phyloP scores from a whole-genome alignment of 2,329 filamentous ascomycete species.

The Paracoccidioides brasiliensis region DNA sequence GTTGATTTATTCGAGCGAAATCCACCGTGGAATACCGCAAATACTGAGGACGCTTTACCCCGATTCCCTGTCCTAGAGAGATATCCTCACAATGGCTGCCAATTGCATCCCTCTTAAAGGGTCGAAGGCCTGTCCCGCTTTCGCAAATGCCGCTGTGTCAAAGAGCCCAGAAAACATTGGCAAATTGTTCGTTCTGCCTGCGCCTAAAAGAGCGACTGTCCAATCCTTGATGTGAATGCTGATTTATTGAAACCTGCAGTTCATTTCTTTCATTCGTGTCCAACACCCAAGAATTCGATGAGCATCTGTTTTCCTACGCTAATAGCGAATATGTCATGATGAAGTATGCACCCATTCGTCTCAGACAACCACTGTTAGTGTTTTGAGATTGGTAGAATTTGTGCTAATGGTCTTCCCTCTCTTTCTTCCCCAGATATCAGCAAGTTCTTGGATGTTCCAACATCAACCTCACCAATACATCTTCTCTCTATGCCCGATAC shows the following conservation, averaged over 20 bases:
- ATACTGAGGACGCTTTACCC: background rate
- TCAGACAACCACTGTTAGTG: background rate
- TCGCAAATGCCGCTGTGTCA: conserved; percentile 58
- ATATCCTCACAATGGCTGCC: conserved; percentile 20
- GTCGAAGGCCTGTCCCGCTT: conserved; percentile 60
- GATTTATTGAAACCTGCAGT: conserved; percentile 35
- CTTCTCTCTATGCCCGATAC: conserved; percentile 79
- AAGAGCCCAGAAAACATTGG: conserved; percentile 45
- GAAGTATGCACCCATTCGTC: conserved; percentile 48
- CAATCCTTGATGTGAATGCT: conserved; percentile 11
- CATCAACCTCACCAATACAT: conserved; percentile 65
- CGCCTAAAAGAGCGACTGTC: background rate
- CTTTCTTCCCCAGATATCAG: conserved; percentile 55
- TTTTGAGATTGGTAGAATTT: background rate
- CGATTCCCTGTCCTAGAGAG: background rate
- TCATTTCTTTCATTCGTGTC: conserved; percentile 77
- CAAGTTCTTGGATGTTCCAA: conserved; percentile 65
- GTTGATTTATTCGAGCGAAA: background rate
- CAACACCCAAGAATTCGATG: conserved; percentile 63
- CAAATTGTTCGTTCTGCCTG: conserved; percentile 46
- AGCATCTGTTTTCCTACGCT: conserved; percentile 59
- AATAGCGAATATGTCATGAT: conserved; percentile 58
- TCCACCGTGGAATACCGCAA: background rate
- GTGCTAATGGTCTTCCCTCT: conserved; percentile 1
- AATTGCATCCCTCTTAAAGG: conserved; percentile 55